Base-by-base conservation (phyloP, 768 basidiomycete species). In the Crassisporium funariophilum region DNA sequence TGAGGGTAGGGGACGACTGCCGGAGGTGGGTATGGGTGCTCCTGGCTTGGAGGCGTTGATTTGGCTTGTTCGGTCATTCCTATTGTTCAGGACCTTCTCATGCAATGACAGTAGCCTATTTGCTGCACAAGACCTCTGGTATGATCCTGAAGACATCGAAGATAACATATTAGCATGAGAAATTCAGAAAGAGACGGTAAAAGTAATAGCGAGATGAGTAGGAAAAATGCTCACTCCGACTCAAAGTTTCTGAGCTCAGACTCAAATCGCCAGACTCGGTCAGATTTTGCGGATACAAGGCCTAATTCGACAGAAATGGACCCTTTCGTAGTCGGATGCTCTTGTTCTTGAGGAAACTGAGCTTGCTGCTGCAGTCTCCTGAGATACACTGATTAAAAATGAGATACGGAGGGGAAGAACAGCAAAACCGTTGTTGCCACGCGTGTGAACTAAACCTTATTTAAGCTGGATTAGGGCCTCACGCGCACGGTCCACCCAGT, bases 191-290 rank as follows among this genome's bases (percentile, higher is more conserved):
- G 42, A 41, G 36, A 44, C 25, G 42, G 24, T 17, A 27, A 41
- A 33, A 34, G 33, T n/a, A 33, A 46, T 17, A 35, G 39, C 40
- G 47, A 41, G 49, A 53, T 25, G 54, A 59, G 59, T 60, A 62
- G 49, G 57, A 65, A 67, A 64, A 69, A 66, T 62, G 64, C 69
- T 70, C 68, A 72, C 74, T 73, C 72, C 70, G 72, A 72, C 64
- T 72, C 62, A 72, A 72, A 71, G 68, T 61, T 68, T 68, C 69
- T 63, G 70, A 70, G 73, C 71, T 72, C 67, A 70, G 71, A 72
- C 67, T 70, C 57, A 61, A 63, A 63, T 53, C 51, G 55, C 52
- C 47, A 50, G 50, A 44, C 43, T 34, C 23, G 21, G 36, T 24
- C 21, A 37, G 5, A 25, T 19, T 9, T 46, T 22, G 23, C 35